Evolutionary conservation across 257 asterid species (phyloP).

Genomic region (Ligustrum vulgare): DNA sequence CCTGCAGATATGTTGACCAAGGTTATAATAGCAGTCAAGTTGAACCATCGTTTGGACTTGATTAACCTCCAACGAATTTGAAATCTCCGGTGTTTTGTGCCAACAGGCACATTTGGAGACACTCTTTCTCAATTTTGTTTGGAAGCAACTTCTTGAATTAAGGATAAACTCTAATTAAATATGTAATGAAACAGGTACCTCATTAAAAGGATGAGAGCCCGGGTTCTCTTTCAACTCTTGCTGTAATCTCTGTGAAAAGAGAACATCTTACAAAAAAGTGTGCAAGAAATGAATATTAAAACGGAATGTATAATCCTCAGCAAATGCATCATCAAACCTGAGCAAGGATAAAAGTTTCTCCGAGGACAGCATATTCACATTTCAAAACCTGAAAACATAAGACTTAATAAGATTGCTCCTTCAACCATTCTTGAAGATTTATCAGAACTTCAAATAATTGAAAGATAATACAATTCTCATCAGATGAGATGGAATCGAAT

Average conservation of each 20-base stretch:
- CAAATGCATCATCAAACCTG: not conserved
- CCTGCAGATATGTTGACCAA: too few relatives aligned
- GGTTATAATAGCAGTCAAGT: too few relatives aligned
- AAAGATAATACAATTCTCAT: not conserved
- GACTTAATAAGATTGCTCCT: not conserved
- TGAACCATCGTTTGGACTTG: too few relatives aligned
- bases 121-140: too few relatives aligned
- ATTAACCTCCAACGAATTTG: too few relatives aligned
- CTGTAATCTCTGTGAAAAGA: conserved; percentile 47
- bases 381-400: not conserved
- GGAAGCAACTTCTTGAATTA: too few relatives aligned
- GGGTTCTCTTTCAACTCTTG: conserved; percentile 51
- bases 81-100: too few relatives aligned
- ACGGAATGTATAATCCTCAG: not conserved
- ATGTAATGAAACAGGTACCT: conserved; percentile 35
- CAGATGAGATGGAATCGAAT: not conserved
- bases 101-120: too few relatives aligned
- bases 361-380: conserved; percentile 1
- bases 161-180: not conserved
- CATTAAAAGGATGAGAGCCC: conserved; percentile 55
- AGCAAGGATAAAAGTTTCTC: conserved; percentile 6
- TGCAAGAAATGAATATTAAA: not conserved
- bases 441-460: not conserved
- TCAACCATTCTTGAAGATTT: not conserved
- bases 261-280: not conserved